phyloP scores from a whole-genome alignment of 1,284 basidiomycete genomes.

The Exobasidium rhododendri region DNA sequence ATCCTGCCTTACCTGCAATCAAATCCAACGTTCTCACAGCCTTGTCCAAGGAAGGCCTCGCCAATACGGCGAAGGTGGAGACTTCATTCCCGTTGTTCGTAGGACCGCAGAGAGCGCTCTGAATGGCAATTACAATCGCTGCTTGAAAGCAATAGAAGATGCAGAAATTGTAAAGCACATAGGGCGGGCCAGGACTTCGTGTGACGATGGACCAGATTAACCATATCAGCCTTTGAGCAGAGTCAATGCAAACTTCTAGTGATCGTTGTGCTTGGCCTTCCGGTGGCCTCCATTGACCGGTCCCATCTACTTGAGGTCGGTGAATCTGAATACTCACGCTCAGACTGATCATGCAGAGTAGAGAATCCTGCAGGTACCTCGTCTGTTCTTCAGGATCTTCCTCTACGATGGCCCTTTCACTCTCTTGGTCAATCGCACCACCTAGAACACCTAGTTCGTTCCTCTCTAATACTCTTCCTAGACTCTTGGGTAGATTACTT shows the following conservation, averaged over 20 bases:
- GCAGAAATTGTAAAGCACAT: constrained; percentile 31
- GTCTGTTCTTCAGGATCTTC: constrained; percentile 23
- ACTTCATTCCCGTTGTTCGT: background rate
- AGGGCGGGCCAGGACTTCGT: constrained; percentile 15
- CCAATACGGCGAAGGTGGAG: background rate
- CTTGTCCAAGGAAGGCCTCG: background rate
- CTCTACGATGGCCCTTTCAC: constrained; percentile 23
- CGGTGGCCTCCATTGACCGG: constrained; percentile 29
- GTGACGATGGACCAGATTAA: constrained; percentile 12
- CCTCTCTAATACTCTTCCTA: constrained; percentile 28
- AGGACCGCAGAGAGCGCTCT: constrained; percentile 18
- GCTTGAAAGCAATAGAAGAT: constrained; percentile 41
- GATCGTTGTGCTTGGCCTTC: constrained; percentile 21
- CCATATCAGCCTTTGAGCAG: constrained; percentile 11
- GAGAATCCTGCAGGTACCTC: constrained; percentile 33
- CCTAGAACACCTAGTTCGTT: constrained; percentile 10
- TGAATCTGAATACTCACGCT: constrained; percentile 34
- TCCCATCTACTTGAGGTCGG: constrained; percentile 40
- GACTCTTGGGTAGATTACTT: constrained; percentile 28
- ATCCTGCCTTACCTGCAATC: constrained; percentile 27
- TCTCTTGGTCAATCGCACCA: constrained; percentile 16
- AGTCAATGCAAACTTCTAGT: constrained; percentile 12
- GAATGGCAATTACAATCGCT: constrained; percentile 33
- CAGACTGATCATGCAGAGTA: constrained; percentile 27
- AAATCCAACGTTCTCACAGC: constrained; percentile 10